Evolutionary conservation across 2,329 filamentous ascomycete species (phyloP).

Genomic region (Pseudogymnoascus sp.): DNA sequence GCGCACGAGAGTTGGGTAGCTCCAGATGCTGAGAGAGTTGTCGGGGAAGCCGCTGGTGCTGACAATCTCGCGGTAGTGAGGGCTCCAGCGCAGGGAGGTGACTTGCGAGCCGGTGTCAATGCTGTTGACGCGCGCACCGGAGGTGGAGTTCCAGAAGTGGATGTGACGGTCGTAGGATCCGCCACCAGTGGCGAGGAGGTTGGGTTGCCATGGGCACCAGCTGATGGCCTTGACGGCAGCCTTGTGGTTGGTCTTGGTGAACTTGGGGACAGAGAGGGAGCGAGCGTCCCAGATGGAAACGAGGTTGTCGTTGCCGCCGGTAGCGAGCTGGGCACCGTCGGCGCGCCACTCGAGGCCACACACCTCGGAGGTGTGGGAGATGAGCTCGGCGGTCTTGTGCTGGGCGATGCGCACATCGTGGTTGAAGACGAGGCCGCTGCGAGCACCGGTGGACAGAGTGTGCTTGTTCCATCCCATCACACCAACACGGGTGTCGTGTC

Average conservation of each 20-base stretch:
- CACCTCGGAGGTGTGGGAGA: conserved; percentile 94
- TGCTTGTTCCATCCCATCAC: conserved; percentile 99
- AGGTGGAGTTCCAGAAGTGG: conserved; percentile 99
- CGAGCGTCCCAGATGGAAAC: conserved; percentile 99
- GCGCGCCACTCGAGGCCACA: conserved; percentile 97
- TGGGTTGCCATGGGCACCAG: conserved; percentile 98
- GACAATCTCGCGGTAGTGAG: conserved; percentile 94
- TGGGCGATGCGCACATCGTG: conserved; percentile 96
- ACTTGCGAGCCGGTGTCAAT: conserved; percentile 98
- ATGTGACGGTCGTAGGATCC: conserved; percentile 96
- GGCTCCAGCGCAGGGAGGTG: conserved; percentile 92
- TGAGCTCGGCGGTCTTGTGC: conserved; percentile 95
- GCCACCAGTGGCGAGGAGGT: conserved; percentile 90
- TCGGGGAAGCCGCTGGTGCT: conserved; percentile 98
- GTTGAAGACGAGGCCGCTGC: conserved; percentile 93
- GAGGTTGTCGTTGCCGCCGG: conserved; percentile 96
- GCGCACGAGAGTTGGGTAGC: conserved; percentile 92
- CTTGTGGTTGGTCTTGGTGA: conserved; percentile 99
- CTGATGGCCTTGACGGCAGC: conserved; percentile 95
- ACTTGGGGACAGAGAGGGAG: conserved; percentile 86
- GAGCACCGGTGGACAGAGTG: conserved; percentile 85
- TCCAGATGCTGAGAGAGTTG: conserved; percentile 98
- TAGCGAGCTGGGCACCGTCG: conserved; percentile 92
- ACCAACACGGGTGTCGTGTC: conserved; percentile 90
- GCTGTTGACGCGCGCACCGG: conserved; percentile 94